Conservation (phyloP, 78 protist species). For the Speleostelium caveatum region DNA sequence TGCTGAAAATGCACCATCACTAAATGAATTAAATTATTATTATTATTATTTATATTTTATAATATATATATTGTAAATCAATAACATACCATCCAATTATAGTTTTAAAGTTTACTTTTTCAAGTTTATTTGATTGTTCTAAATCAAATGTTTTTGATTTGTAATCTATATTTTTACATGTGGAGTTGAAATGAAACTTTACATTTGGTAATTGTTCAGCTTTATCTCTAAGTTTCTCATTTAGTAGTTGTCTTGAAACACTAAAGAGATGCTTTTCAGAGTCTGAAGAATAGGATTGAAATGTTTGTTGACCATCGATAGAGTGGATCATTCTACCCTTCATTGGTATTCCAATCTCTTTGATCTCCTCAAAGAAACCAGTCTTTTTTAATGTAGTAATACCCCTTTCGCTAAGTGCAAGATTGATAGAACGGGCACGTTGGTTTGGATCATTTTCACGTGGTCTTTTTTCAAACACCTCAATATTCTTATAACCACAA, state of each 20-base stretch:
- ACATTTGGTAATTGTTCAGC: conserved; percentile 26
- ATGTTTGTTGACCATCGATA: neutral
- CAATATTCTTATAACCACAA: conserved; percentile 9
- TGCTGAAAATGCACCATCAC: conserved; percentile 75
- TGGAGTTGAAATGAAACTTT: conserved; percentile 21
- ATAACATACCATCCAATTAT: conserved; percentile 35
- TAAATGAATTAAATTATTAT: neutral
- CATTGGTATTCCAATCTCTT: conserved; percentile 65
- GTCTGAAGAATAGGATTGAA: conserved; percentile 66
- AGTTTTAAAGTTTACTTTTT: neutral
- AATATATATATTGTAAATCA: too few species aligned
- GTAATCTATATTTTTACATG: neutral
- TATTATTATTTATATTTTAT: too few species aligned
- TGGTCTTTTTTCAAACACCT: conserved; percentile 49
- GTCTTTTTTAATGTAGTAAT: conserved; percentile 39
- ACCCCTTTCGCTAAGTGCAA: conserved; percentile 69
- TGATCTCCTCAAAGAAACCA: conserved; percentile 48
- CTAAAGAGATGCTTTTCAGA: conserved; percentile 25
- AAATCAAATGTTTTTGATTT: neutral
- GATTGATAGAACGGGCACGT: conserved; percentile 69
- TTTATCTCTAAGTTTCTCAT: conserved; percentile 29
- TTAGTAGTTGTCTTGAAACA: conserved; percentile 58
- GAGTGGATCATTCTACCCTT: conserved; percentile 72
- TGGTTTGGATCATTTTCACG: neutral
- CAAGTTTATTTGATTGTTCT: neutral